phyloP scores from a whole-genome alignment of 148 eudicot genomes.

The Nyssa sinensis region DNA sequence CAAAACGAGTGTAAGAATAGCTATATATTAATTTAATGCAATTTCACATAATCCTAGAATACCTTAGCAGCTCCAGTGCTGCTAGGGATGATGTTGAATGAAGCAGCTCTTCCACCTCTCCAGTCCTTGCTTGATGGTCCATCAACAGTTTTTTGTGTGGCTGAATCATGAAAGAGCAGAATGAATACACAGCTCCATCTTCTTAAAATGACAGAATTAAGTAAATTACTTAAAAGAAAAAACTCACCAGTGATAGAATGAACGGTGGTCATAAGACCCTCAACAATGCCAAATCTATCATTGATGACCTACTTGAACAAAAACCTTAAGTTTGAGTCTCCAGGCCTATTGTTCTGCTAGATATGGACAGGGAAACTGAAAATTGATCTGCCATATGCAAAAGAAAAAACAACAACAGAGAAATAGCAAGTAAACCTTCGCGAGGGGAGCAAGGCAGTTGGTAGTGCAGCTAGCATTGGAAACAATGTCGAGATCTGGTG shows the following conservation, averaged over 20 bases:
- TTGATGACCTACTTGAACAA: constrained; percentile 46
- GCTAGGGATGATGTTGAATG: constrained; percentile 52
- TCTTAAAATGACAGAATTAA: neutral
- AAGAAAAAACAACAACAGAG: too few relatives aligned
- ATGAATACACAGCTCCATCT: neutral
- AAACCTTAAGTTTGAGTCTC: too few relatives aligned
- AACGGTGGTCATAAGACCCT: constrained; percentile 72
- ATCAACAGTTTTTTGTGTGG: constrained; percentile 51
- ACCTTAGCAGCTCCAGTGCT: constrained; percentile 62
- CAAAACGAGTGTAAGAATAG: neutral
- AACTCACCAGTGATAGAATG: constrained; percentile 59
- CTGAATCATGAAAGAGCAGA: constrained; percentile 15
- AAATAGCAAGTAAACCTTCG: constrained; percentile 38
- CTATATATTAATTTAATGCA: neutral
- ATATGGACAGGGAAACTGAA: neutral
- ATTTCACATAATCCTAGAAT: constrained; percentile 23
- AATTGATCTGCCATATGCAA: too few relatives aligned
- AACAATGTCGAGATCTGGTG: constrained; percentile 48
- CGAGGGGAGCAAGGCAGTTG: constrained; percentile 26
- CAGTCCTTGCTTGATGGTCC: constrained; percentile 55
- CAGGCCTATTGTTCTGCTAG: neutral
- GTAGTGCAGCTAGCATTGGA: constrained; percentile 74
- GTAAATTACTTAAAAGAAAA: neutral
- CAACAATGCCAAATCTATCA: constrained; percentile 64
- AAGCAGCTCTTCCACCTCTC: constrained; percentile 61